phyloP scores from a whole-genome alignment of 805 yeast genomes.

The Nakazawaea peltata region DNA sequence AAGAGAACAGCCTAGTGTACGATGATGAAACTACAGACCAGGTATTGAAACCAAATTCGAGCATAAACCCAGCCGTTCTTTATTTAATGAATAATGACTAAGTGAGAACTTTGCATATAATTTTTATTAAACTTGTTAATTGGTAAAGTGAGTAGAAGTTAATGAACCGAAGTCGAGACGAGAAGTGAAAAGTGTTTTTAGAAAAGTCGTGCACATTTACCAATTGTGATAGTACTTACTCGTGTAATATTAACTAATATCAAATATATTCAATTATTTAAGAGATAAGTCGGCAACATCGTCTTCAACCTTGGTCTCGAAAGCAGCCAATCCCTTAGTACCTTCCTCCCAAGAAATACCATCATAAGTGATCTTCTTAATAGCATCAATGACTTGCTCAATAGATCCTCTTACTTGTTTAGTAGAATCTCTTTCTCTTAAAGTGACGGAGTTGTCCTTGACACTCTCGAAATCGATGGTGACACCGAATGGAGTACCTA shows the following conservation, averaged over 20 bases:
- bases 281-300: constrained; percentile 14
- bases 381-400: constrained; percentile 61
- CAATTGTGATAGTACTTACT: no score
- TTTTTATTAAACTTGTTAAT: no score
- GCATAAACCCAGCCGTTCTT: constrained; percentile 6
- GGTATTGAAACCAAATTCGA: neutral
- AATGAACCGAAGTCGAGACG: no score
- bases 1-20: constrained; percentile 1
- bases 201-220: no score
- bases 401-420: constrained; percentile 92
- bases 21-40: constrained; percentile 1
- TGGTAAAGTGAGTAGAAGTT: no score
- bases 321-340: constrained; percentile 60
- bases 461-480: constrained; percentile 93
- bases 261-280: no score
- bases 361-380: constrained; percentile 65
- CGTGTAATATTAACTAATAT: no score
- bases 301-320: constrained; percentile 58
- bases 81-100: constrained; percentile 8
- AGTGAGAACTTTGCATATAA: neutral
- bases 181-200: no score
- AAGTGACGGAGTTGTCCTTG: constrained; percentile 80
- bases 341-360: constrained; percentile 83
- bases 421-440: constrained; percentile 96
- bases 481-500: constrained; percentile 98